A percentile compares a stretch with the other conserved stretches of the same genome.
Conservation (phyloP, 139 green algal genomes). For the Picochlorum sp. region DNA sequence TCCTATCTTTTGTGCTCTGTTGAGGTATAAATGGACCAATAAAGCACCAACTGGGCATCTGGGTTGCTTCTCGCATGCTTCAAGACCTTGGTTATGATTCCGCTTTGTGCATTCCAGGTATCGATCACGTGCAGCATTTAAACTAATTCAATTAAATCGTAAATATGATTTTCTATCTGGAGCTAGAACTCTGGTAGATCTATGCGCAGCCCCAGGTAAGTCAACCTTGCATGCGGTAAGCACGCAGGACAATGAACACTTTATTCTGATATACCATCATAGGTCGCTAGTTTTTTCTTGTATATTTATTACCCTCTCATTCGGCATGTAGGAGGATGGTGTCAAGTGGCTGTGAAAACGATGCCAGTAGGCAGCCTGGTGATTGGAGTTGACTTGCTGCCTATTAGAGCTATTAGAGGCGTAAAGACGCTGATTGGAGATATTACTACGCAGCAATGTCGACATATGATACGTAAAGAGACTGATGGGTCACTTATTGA, state of each 20-base stretch:
- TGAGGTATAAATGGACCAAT: neutral
- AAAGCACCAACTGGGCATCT: neutral
- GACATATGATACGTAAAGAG: conserved; percentile 62
- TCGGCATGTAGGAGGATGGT: conserved; percentile 73
- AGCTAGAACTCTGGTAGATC: conserved; percentile 71
- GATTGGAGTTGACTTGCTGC: conserved; percentile 88
- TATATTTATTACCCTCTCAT: conserved; percentile 1
- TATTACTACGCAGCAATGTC: conserved; percentile 80
- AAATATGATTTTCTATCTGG: conserved; percentile 89
- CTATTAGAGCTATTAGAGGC: conserved; percentile 86
- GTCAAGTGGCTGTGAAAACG: conserved; percentile 87
- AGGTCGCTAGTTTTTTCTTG: too few relatives aligned
- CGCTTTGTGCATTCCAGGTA: conserved; percentile 45
- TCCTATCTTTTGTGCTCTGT: neutral
- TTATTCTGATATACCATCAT: neutral
- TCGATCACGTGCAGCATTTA: conserved; percentile 95
- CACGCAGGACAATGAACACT: too few relatives aligned
- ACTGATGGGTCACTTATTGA: conserved; percentile 68
- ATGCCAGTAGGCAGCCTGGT: conserved; percentile 86
- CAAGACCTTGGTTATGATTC: neutral
- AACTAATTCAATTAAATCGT: conserved; percentile 97
- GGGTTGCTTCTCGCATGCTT: neutral
- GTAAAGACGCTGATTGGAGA: conserved; percentile 76
- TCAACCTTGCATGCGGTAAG: conserved; percentile 22
- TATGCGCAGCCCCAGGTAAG: conserved; percentile 97